Evolutionary conservation across 2,329 filamentous ascomycete genomes (phyloP), one percentile per base, ranked within the genome.

Genomic region (Stylonectria norvegica): DNA sequence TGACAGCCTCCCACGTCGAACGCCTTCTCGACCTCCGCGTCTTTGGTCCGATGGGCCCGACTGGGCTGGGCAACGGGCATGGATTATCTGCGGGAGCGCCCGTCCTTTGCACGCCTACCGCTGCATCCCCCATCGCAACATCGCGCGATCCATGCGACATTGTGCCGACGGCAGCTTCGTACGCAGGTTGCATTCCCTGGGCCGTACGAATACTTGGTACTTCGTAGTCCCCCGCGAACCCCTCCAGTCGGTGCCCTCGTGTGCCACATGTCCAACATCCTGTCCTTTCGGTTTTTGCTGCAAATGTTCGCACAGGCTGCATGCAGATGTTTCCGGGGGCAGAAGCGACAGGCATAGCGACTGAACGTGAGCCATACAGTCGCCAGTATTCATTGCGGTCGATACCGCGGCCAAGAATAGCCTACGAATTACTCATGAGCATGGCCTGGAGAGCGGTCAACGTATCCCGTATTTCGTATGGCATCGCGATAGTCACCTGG

Each of bases 91-190:
- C 53, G 53, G 53, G 53, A 56, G 53, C 42, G 53, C 46, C 53
- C 53, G 53, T 44, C 44, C 30, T 41, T 53, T 52, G 48, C 53
- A 48, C 53, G 47, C 48, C 48, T 53, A 51, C 53, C 53, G 53
- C 49, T 50, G 50, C 47, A 44, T 39, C 45, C 40, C 23, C 40
- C 38, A 30, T 39, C 12, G 32, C 28, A 36, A 37, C 34, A 40
- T 37, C 23, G 20, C 37, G 27, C 37, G 40, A 50, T 46, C 45
- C 42, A 46, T 37, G 31, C 40, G 43, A 38, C 30, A 41, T 31
- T 42, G 29, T 22, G 40, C 40, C 46, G 45, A 52, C 42, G 38
- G 43, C 43, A 40, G 23, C 31, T 44, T 39, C 20, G n/a, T n/a
- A n/a, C n/a, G n/a, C n/a, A n/a, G n/a, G n/a, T n/a, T n/a, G n/a